Conservation (phyloP, 352 stramenopile genomes). For the Thalassiosira hispida region DNA sequence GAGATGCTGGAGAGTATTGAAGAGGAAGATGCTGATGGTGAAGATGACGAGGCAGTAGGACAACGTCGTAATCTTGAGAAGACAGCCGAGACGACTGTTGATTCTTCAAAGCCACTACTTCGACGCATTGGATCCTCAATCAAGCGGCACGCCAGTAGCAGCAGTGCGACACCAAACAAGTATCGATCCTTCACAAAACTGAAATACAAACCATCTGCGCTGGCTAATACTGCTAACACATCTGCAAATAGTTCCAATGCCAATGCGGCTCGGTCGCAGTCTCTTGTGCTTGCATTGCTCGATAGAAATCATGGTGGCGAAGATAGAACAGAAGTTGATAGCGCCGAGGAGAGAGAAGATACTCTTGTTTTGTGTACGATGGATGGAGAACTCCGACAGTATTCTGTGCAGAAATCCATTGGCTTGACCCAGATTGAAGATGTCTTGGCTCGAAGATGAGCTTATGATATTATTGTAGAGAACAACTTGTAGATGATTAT, state of each 20-base stretch:
- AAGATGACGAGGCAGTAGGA: slow-evolving; percentile 32
- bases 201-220: slow-evolving; percentile 33
- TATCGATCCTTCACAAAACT: slow-evolving; percentile 50
- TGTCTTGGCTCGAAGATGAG: slow-evolving; percentile 26
- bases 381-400: slow-evolving; percentile 43
- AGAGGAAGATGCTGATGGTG: slow-evolving; percentile 8
- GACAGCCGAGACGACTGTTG: not conserved
- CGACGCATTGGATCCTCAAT: slow-evolving; percentile 39
- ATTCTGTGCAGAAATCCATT: slow-evolving; percentile 33
- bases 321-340: slow-evolving; percentile 8
- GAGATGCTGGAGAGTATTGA: not conserved
- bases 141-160: slow-evolving; percentile 12
- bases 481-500: no score
- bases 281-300: slow-evolving; percentile 44
- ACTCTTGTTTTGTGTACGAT: slow-evolving; percentile 39
- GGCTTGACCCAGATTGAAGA: slow-evolving; percentile 41
- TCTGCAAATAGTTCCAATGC: slow-evolving; percentile 2
- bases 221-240: not conserved
- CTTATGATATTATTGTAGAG: no score
- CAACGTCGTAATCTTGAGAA: not conserved
- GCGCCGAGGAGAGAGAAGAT: slow-evolving; percentile 18
- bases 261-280: slow-evolving; percentile 10
- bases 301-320: slow-evolving; percentile 18
- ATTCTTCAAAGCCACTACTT: slow-evolving; percentile 34
- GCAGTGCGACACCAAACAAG: slow-evolving; percentile 16